Evolutionary conservation across 495 filamentous ascomycete genomes (phyloP), one percentile per base, ranked within the genome.

Genomic region (Podospora appendiculata): DNA sequence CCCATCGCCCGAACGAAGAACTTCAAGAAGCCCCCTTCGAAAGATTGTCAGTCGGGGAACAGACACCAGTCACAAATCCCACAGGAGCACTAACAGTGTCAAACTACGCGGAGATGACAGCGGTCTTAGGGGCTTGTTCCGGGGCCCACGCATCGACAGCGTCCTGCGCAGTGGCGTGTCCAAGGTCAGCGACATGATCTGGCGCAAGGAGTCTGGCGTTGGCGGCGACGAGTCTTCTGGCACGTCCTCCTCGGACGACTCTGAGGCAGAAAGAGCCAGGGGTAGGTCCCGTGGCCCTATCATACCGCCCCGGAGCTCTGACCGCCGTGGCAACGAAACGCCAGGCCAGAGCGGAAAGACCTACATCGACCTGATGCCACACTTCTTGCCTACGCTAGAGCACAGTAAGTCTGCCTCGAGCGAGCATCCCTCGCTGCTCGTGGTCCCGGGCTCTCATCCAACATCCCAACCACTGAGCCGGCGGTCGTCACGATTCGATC

Each of bases 111-210:
- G 62, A 9, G 74, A 77, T 16, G 72, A 77, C 3, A 58, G 52
- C 9, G 72, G 72, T 13, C 49, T 76, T 3, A 60, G 70, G 39
- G 65, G 66, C 19, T 58, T 77, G 39, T 73, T 77, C 56, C 69
- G 67, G 54, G 67, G 69, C 13, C 67, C 71, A 19, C 73, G 73
- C 41, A 64, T 77, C 47, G 74, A 77, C 52, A 73, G 63, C 32
- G 69, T 77, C 49, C 53, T 77, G 51, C 70, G 73, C 7, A 75
- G 66, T 12, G 60, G 73, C 49, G 72, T 77, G 6, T 75, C 72
- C 43, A 77, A 75, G 53, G 65, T 77, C 18, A 68, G 73, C 32
- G 74, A 77, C 51, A 61, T 77, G 41, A 54, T 77, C 46, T 75
- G 73, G 71, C 67, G 70, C 45, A 75, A 64, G 45, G 72, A 77